phyloP scores from a whole-genome alignment of 2,329 filamentous ascomycete genomes.

The Seiridium unicorne region DNA sequence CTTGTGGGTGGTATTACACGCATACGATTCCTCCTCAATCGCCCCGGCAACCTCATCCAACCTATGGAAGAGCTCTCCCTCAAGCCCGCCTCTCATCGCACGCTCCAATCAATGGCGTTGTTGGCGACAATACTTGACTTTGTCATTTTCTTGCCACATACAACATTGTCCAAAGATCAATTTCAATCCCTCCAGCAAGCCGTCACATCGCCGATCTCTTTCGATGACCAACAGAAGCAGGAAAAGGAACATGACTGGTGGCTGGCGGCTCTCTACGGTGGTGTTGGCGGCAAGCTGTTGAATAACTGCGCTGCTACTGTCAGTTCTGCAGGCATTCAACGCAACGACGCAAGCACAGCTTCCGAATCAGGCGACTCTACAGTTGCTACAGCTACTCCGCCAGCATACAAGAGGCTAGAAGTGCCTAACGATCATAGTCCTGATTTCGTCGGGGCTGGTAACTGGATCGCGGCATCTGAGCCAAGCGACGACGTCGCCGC shows the following conservation, averaged over 20 bases:
- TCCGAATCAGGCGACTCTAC: conserved; percentile 11
- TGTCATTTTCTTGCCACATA: conserved; percentile 8
- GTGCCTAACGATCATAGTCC: neutral
- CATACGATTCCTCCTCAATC: conserved; percentile 4
- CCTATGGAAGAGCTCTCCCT: conserved; percentile 4
- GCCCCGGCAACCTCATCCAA: conserved; percentile 7
- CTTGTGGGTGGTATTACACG: conserved; percentile 3
- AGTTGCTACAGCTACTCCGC: conserved; percentile 8
- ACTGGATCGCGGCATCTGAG: neutral
- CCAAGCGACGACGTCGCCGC: neutral
- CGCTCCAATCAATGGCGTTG: neutral
- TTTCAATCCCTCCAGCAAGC: conserved; percentile 1
- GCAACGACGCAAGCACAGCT: conserved; percentile 2
- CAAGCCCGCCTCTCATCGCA: conserved; percentile 8
- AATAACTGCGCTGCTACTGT: neutral
- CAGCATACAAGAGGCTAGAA: conserved; percentile 6
- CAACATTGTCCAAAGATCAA: conserved; percentile 4
- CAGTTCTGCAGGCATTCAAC: neutral
- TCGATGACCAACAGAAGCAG: conserved; percentile 4
- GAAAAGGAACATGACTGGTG: conserved; percentile 6
- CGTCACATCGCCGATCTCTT: neutral
- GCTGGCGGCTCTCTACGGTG: conserved; percentile 7
- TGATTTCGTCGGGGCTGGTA: neutral
- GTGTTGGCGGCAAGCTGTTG: neutral
- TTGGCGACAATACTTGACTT: conserved; percentile 1